phyloP scores from a whole-genome alignment of 257 asterid species.

The Hygrophila difformis region DNA sequence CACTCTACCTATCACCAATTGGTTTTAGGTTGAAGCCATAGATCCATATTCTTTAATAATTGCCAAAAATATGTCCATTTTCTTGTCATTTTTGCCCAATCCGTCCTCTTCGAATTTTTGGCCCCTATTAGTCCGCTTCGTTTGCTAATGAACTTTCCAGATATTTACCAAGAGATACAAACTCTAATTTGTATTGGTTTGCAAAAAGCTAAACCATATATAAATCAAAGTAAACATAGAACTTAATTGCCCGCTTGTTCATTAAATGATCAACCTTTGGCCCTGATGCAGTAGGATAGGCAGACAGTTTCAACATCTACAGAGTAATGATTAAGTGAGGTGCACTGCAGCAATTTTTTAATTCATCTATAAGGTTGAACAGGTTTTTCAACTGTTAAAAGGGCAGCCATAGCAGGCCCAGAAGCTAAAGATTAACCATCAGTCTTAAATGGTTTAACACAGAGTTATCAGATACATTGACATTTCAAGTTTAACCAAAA shows the following conservation, averaged over 20 bases:
- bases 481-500: not conserved
- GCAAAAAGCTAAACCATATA: not conserved
- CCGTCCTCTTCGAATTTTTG: no score
- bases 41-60: no score
- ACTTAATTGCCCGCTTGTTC: no score
- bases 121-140: no score
- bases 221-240: no score
- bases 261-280: no score
- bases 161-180: not conserved
- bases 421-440: conserved; percentile 7
- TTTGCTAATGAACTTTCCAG: no score
- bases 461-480: not conserved
- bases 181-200: not conserved
- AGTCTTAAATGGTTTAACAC: not conserved
- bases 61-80: no score
- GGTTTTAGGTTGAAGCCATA: no score
- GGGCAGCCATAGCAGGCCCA: not conserved
- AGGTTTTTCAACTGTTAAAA: not conserved
- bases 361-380: not conserved
- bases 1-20: no score
- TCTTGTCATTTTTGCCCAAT: no score
- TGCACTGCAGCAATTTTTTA: not conserved
- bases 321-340: not conserved
- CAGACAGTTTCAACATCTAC: not conserved
- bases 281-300: not conserved